Percentiles rank a stretch among this genome's conserved stretches.
phyloP scores from a whole-genome alignment of 805 yeast genomes.

The Candida maesae region DNA sequence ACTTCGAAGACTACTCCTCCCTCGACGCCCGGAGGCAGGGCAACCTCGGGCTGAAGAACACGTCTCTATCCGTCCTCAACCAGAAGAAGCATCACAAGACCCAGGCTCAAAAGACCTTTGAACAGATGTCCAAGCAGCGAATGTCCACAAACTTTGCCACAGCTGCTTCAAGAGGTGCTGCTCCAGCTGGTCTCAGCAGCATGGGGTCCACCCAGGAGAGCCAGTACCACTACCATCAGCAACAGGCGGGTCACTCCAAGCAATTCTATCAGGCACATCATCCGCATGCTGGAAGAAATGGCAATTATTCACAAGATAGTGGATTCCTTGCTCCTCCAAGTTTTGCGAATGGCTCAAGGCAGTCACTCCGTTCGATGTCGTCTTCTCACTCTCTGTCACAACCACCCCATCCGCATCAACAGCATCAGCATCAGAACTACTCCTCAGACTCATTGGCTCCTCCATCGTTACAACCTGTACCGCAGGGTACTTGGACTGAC shows the following conservation, averaged over 20 bases:
- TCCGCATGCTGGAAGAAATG: background rate
- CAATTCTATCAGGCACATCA: background rate
- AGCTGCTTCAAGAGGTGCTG: background rate
- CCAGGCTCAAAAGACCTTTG: constrained; percentile 24
- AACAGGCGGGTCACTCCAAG: background rate
- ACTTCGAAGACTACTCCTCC: constrained; percentile 5
- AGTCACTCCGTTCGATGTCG: constrained; percentile 5
- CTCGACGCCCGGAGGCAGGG: constrained; percentile 22
- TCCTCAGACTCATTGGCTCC: constrained; percentile 1
- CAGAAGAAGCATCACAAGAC: constrained; percentile 25
- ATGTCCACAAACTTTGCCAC: background rate
- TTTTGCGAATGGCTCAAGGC: background rate
- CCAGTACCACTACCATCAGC: background rate
- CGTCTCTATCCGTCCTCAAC: constrained; percentile 23
- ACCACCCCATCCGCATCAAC: constrained; percentile 6
- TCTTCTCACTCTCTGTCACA: background rate
- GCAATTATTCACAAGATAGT: background rate
- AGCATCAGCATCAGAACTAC: constrained; percentile 1
- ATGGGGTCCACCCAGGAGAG: background rate
- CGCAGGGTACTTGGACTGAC: constrained; percentile 13
- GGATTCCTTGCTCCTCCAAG: background rate
- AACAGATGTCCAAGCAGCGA: constrained; percentile 21
- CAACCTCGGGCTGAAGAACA: constrained; percentile 21
- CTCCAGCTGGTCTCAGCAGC: background rate
- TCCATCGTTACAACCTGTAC: constrained; percentile 2